These are phyloP conservation scores for Colletotrichum sp. DNA, from an alignment of 2,329 filamentous ascomycete species.

Conservation along the genomic window DNA sequence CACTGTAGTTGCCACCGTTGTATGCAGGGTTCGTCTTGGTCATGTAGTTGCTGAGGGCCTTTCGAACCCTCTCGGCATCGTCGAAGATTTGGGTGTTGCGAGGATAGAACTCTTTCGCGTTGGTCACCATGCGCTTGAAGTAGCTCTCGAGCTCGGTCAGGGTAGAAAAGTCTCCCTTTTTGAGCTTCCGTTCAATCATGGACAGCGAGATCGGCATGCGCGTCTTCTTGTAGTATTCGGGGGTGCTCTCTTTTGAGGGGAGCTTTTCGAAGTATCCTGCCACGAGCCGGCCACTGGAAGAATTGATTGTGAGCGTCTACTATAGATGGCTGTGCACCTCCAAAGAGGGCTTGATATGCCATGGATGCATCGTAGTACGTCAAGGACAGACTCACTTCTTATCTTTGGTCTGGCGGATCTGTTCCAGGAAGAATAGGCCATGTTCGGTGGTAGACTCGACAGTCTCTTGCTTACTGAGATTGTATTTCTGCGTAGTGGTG, in stretches of 20 bases:
- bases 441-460: constrained; percentile 72
- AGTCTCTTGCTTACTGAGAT: constrained; percentile 64
- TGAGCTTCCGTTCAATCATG: constrained; percentile 77
- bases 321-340: background rate
- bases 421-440: constrained; percentile 76
- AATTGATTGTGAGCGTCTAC: background rate
- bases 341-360: background rate
- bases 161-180: constrained; percentile 69
- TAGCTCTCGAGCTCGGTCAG: constrained; percentile 82
- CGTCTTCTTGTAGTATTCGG: constrained; percentile 80
- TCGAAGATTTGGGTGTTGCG: constrained; percentile 76
- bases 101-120: constrained; percentile 84
- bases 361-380: background rate
- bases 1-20: constrained; percentile 66
- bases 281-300: constrained; percentile 71
- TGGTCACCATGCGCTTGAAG: constrained; percentile 85
- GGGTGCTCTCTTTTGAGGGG: constrained; percentile 65
- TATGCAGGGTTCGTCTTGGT: constrained; percentile 86
- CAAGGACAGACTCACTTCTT: constrained; percentile 69
- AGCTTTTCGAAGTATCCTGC: constrained; percentile 78
- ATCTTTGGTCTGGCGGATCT: constrained; percentile 77
- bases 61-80: constrained; percentile 86
- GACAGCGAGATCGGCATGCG: constrained; percentile 80
- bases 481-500: constrained; percentile 41
- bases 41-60: constrained; percentile 89